Base-by-base conservation (phyloP, 495 filamentous ascomycete species). In the Aspergillus nidulans region DNA sequence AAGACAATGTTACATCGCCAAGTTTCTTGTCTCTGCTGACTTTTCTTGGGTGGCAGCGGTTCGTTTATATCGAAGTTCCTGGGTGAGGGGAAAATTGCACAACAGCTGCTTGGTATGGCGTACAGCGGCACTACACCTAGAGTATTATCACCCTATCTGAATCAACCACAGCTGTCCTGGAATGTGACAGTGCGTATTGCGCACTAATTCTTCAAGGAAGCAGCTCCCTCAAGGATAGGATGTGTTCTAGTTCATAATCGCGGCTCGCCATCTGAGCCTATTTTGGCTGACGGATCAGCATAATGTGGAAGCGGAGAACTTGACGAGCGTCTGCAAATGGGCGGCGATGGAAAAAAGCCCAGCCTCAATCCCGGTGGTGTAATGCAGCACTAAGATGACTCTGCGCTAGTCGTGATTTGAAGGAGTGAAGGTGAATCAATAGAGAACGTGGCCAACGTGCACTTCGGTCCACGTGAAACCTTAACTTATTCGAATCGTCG, bases 11-110 rank as follows among this genome's bases (percentile, higher is more conserved):
- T 49, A 39, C 47, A 49, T 49, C 4, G 47, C 47, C 47, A 49
- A 49, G 47, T 39, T 28, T 49, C 32, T 49, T 49, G 47, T 49
- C 32, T 49, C 32, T 39, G 19, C 12, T 24, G 32, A 26, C 4
- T 38, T 39, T 39, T 32, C 47, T 49, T 49, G 47, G 47, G 47
- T 39, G 20, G 7, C 32, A 49, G 28, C n/a, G 20, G 18, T 19
- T 43, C n/a, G 44, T 24, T 34, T 39, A 24, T 7, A 6, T 15
- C 47, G 32, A 28, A 6, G 24, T 13, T 18, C 18, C 25, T 21
- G 19, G 34, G 21, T 34, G 47, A 49, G 47, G 28, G 47, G 47
- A 38, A n/a, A 32, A 49, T 49, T 49, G 47, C 47, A 49, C 47
- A 49, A 49, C 30, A 39, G 36, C 47, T 10, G 30, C 30, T 6